Evolutionary conservation across 2,329 filamentous ascomycete species (phyloP).

Genomic region (Monosporascus ibericus): DNA sequence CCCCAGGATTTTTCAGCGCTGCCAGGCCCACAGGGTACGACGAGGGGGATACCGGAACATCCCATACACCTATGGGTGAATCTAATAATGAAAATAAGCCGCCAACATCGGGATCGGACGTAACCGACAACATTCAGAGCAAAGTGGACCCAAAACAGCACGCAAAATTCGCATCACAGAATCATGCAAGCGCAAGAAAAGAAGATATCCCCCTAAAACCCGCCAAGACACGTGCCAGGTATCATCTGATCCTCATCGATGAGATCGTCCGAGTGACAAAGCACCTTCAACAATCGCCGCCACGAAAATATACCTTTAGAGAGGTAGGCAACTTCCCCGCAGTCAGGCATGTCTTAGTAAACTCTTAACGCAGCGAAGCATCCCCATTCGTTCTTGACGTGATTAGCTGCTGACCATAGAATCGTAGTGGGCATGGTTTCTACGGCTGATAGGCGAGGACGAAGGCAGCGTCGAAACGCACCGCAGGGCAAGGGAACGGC

Average conservation of each 20-base stretch:
- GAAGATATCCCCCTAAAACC: conserved; percentile 33
- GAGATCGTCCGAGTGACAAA: conserved; percentile 63
- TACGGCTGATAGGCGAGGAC: conserved; percentile 67
- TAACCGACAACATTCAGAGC: neutral
- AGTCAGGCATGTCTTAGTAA: neutral
- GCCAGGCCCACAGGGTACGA: conserved; percentile 21
- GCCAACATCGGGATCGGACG: neutral
- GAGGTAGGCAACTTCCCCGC: conserved; percentile 5
- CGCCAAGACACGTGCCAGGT: conserved; percentile 39
- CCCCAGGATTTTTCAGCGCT: conserved; percentile 36
- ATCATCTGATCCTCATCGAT: conserved; percentile 61
- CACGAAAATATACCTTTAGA: conserved; percentile 62
- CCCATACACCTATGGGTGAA: too few species aligned
- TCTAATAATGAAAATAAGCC: too few species aligned
- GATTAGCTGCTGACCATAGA: conserved; percentile 1
- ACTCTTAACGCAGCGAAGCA: neutral
- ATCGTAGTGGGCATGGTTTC: conserved; percentile 82
- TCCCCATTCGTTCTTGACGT: neutral
- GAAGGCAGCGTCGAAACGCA: conserved; percentile 47
- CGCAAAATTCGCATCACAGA: conserved; percentile 31
- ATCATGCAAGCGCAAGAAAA: conserved; percentile 18
- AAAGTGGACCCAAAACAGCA: conserved; percentile 1
- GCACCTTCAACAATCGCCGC: conserved; percentile 52
- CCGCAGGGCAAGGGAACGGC: conserved; percentile 25
- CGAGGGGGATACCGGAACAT: conserved; percentile 21